A percentile compares a stretch with the other conserved stretches of the same genome.
phyloP scores from a whole-genome alignment of 495 filamentous ascomycete genomes.

The Neurospora sp. region DNA sequence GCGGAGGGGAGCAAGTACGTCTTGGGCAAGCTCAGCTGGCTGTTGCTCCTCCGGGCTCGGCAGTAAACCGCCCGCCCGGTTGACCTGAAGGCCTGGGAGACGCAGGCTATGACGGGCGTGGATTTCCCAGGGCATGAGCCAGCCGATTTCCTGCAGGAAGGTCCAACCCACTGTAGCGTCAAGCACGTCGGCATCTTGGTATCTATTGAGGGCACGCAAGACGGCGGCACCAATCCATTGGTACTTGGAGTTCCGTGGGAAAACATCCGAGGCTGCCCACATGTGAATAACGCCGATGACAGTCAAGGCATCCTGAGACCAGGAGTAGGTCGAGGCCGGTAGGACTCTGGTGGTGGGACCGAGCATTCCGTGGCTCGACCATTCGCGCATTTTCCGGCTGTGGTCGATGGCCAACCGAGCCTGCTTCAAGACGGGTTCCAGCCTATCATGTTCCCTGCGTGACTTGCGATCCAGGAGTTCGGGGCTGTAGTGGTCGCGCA shows the following conservation, averaged over 20 bases:
- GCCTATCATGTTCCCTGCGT: neutral
- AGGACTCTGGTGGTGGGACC: constrained; percentile 25
- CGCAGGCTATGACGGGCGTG: constrained; percentile 48
- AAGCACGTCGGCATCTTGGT: constrained; percentile 47
- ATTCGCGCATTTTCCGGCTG: constrained; percentile 54
- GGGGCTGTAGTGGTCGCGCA: constrained; percentile 24
- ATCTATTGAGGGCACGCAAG: constrained; percentile 60
- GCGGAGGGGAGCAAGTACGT: constrained; percentile 48
- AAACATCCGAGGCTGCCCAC: constrained; percentile 49
- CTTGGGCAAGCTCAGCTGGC: constrained; percentile 18
- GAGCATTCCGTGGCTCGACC: constrained; percentile 46
- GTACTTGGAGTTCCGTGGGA: constrained; percentile 35
- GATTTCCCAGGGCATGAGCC: constrained; percentile 74
- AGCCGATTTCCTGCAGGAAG: constrained; percentile 80
- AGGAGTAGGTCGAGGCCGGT: constrained; percentile 16
- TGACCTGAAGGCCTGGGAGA: constrained; percentile 37
- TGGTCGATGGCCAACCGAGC: constrained; percentile 53
- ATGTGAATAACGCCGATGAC: constrained; percentile 64
- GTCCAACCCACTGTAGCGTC: constrained; percentile 47
- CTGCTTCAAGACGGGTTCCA: constrained; percentile 41
- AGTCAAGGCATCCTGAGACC: constrained; percentile 38
- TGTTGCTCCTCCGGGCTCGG: constrained; percentile 22
- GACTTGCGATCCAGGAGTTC: neutral
- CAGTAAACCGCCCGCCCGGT: constrained; percentile 33
- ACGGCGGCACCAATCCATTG: constrained; percentile 59